phyloP scores from a whole-genome alignment of 2,329 filamentous ascomycete genomes.

The Trichoderma sp. region DNA sequence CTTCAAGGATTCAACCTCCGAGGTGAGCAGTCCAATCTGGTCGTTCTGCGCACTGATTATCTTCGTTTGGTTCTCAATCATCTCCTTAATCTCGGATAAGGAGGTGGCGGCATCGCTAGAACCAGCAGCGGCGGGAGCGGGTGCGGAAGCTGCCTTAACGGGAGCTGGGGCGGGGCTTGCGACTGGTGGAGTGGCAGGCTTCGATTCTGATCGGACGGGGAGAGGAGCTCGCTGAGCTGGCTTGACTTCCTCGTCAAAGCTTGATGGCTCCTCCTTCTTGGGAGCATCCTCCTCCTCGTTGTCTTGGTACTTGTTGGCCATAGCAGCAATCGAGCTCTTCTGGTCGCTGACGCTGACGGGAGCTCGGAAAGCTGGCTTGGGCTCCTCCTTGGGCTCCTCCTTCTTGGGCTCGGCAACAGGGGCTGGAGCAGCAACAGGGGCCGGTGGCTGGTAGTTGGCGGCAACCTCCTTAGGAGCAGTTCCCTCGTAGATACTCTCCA shows the following conservation, averaged over 20 bases:
- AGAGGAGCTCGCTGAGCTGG: constrained; percentile 63
- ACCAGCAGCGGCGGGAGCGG: constrained; percentile 36
- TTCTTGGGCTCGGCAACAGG: constrained; percentile 42
- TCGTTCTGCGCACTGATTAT: constrained; percentile 76
- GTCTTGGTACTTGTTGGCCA: constrained; percentile 83
- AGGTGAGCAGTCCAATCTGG: constrained; percentile 69
- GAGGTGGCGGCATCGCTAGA: constrained; percentile 58
- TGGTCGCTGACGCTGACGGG: constrained; percentile 79
- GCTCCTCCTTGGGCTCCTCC: constrained; percentile 53
- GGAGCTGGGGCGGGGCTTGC: constrained; percentile 23
- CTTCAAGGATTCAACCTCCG: constrained; percentile 80
- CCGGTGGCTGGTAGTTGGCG: constrained; percentile 64
- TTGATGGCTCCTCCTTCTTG: constrained; percentile 66
- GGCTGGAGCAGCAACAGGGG: constrained; percentile 46
- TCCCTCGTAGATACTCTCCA: constrained; percentile 90
- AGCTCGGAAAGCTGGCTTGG: constrained; percentile 49
- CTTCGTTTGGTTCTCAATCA: constrained; percentile 75
- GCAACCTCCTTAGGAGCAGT: constrained; percentile 75
- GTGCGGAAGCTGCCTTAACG: constrained; percentile 38
- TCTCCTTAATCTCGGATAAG: constrained; percentile 73
- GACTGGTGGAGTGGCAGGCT: constrained; percentile 44
- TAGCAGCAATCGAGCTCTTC: constrained; percentile 79
- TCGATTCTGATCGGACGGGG: constrained; percentile 43
- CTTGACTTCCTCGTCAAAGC: constrained; percentile 84
- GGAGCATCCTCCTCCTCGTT: constrained; percentile 61